Evolutionary conservation across 2,329 filamentous ascomycete genomes (phyloP).

Genomic region (Penicillium freii): DNA sequence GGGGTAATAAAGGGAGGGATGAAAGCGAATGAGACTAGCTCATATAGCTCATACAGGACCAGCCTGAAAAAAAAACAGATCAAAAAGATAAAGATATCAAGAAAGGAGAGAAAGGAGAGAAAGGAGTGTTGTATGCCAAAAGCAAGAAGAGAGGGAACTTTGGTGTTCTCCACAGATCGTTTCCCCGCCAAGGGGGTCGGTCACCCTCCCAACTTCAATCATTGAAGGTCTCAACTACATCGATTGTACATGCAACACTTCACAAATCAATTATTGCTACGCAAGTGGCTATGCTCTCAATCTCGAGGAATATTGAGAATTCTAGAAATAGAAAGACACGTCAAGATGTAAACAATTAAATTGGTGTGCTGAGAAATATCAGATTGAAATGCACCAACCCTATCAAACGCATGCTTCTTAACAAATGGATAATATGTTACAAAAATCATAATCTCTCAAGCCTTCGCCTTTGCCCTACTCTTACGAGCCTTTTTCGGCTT

Average conservation of each 20-base stretch:
- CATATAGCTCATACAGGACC: conserved; percentile 31
- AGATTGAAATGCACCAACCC: background rate
- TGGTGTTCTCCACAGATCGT: conserved; percentile 14
- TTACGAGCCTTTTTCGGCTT: conserved; percentile 53
- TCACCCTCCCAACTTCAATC: background rate
- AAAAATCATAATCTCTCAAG: conserved; percentile 8
- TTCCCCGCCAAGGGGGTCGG: conserved; percentile 7
- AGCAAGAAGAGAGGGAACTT: conserved; percentile 12
- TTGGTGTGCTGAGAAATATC: background rate
- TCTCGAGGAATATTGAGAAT: too few species aligned
- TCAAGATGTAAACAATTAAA: background rate
- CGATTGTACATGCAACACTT: background rate
- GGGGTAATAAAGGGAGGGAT: conserved; percentile 15
- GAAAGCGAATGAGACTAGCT: conserved; percentile 12
- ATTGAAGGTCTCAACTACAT: background rate
- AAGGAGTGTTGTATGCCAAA: background rate
- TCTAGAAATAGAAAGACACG: background rate
- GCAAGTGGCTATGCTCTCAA: background rate
- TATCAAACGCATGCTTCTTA: background rate
- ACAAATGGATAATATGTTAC: conserved; percentile 10
- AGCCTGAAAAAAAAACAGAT: conserved; percentile 27
- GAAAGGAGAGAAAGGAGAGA: conserved; percentile 10
- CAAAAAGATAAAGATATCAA: conserved; percentile 3
- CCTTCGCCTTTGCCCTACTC: conserved; percentile 31
- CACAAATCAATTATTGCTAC: background rate